Percentiles rank a stretch among this genome's conserved stretches.
phyloP scores from a whole-genome alignment of 1,284 basidiomycete species.

The Cystobasidiaceae sp. region DNA sequence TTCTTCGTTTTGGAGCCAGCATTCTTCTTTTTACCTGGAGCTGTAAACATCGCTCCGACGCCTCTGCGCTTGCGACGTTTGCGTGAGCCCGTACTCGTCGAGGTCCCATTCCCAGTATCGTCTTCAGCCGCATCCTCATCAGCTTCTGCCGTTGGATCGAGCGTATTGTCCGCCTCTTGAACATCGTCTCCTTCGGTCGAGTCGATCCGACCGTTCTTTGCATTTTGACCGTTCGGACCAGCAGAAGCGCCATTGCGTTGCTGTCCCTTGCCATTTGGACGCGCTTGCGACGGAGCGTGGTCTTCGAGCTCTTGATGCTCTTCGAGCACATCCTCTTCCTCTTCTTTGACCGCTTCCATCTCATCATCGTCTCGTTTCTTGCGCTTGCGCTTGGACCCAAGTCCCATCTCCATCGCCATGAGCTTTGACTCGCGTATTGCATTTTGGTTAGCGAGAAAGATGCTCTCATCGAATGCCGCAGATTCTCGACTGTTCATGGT shows the following conservation, averaged over 20 bases:
- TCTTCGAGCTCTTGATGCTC: neutral
- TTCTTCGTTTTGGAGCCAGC: neutral
- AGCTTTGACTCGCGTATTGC: constrained; percentile 19
- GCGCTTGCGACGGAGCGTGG: neutral
- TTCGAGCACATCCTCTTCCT: constrained; percentile 3
- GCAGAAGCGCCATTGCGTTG: too few species aligned
- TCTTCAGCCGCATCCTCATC: too few species aligned
- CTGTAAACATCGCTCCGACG: constrained; percentile 5
- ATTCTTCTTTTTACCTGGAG: neutral
- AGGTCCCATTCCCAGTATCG: neutral
- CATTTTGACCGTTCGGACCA: too few species aligned
- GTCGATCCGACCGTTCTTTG: too few species aligned
- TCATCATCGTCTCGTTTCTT: constrained; percentile 17
- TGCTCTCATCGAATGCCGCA: constrained; percentile 83
- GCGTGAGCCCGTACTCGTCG: neutral
- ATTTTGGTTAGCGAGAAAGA: constrained; percentile 43
- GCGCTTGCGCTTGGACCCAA: neutral
- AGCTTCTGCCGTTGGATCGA: too few species aligned
- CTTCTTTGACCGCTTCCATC: constrained; percentile 27
- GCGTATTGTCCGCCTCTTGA: too few species aligned
- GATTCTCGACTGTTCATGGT: constrained; percentile 93
- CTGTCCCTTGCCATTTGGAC: neutral
- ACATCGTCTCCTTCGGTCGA: too few species aligned
- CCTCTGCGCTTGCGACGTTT: neutral
- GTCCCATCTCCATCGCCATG: constrained; percentile 14